Percentiles rank a stretch among this genome's conserved stretches.
These are phyloP conservation scores for Pseudogymnoascus sp. DNA, from an alignment of 2,329 filamentous ascomycete species.

Conservation along the genomic window DNA sequence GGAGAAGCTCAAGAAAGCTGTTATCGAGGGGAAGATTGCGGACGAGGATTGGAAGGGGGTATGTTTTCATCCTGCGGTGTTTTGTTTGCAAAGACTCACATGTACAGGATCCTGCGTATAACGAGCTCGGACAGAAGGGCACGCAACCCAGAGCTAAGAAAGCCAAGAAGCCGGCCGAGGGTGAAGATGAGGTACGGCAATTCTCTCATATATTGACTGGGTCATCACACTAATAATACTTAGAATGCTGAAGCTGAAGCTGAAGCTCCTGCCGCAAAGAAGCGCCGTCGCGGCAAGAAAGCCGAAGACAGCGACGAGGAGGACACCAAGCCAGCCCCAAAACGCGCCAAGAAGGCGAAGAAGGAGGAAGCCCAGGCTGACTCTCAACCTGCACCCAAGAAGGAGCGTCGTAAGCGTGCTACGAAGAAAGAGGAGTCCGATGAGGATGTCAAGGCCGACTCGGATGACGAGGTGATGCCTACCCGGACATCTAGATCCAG, in stretches of 20 bases:
- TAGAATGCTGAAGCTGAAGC: conserved; percentile 7
- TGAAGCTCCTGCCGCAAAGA: conserved; percentile 29
- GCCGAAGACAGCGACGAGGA: conserved; percentile 17
- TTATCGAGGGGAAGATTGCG: conserved; percentile 73
- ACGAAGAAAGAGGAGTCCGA: conserved; percentile 22
- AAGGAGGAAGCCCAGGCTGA: conserved; percentile 8
- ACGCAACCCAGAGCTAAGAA: conserved; percentile 22
- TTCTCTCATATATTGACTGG: not conserved
- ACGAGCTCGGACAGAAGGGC: conserved; percentile 26
- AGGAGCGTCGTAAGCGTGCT: conserved; percentile 30
- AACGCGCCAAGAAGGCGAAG: conserved; percentile 7
- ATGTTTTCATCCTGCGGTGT: conserved; percentile 33
- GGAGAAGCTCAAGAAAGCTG: conserved; percentile 63
- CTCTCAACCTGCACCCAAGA: conserved; percentile 6
- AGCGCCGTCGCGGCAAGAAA: conserved; percentile 28
- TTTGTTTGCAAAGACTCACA: not conserved
- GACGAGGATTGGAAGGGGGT: conserved; percentile 85
- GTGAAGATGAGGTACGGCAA: conserved; percentile 14
- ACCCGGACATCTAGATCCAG: conserved; percentile 23
- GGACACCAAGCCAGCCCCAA: conserved; percentile 10
- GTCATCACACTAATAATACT: conserved; percentile 12
- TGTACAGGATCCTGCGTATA: conserved; percentile 29
- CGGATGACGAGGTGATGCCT: conserved; percentile 10
- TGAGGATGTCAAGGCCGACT: conserved; percentile 12
- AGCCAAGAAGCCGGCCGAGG: conserved; percentile 10